phyloP scores from a whole-genome alignment of 371 early-diverging fungal genomes.

The Thermomucor indicae-seudaticae region DNA sequence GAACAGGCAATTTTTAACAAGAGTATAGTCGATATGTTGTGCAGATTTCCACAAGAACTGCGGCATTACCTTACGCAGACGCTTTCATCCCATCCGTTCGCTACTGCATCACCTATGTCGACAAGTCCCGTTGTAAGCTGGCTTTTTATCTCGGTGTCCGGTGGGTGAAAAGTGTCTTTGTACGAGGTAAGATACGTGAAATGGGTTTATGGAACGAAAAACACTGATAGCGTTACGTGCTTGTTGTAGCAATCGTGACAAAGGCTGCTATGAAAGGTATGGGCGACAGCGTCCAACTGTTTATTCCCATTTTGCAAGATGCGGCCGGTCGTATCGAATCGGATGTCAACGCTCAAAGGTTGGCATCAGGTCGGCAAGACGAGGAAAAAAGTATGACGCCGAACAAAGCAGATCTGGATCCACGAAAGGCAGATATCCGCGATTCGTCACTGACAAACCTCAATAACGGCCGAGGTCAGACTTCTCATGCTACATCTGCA shows the following conservation, averaged over 20 bases:
- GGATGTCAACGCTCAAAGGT: too few relatives aligned
- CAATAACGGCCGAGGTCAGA: too few relatives aligned
- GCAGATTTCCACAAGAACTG: slow-evolving; percentile 41
- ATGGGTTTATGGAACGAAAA: not conserved
- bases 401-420: too few relatives aligned
- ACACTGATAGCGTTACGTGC: not conserved
- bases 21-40: slow-evolving; percentile 34
- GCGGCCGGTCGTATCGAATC: not conserved
- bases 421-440: too few relatives aligned
- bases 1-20: not conserved
- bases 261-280: slow-evolving; percentile 39
- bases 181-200: slow-evolving; percentile 30
- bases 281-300: slow-evolving; percentile 22
- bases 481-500: too few relatives aligned
- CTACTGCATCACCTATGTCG: slow-evolving; percentile 54
- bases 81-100: slow-evolving; percentile 54
- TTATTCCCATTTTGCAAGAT: slow-evolving; percentile 21
- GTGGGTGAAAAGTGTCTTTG: slow-evolving; percentile 51
- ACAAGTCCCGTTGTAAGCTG: slow-evolving; percentile 38
- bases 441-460: too few relatives aligned
- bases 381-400: too few relatives aligned
- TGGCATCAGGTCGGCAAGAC: too few relatives aligned
- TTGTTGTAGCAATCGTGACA: slow-evolving; percentile 20
- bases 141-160: slow-evolving; percentile 50
- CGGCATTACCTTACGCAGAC: slow-evolving; percentile 56